phyloP scores from a whole-genome alignment of 139 green algal genomes.

The Mychonastes homosphaera region DNA sequence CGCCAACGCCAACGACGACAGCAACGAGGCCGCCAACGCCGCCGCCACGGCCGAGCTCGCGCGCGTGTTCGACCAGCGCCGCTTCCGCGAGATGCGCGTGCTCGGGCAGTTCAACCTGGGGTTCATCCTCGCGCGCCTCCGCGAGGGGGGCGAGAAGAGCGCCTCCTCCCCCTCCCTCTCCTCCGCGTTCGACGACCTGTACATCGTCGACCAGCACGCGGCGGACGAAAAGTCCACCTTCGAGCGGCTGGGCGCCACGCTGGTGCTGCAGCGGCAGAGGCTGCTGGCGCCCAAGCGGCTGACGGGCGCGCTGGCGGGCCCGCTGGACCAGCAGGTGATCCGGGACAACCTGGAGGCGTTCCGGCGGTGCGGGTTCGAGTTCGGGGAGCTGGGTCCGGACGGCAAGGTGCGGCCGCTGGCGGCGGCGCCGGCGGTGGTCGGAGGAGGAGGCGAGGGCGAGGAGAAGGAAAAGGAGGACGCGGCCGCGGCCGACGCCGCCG shows the following conservation, averaged over 20 bases:
- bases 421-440: background rate
- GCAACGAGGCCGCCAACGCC: conserved; percentile 7
- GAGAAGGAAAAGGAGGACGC: background rate
- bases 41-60: conserved; percentile 67
- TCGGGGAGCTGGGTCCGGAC: conserved; percentile 36
- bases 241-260: conserved; percentile 52
- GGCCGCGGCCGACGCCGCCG: background rate
- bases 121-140: conserved; percentile 80
- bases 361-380: conserved; percentile 82
- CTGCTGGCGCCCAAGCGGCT: conserved; percentile 59
- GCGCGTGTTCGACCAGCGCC: conserved; percentile 73
- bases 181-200: too few species aligned
- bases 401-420: background rate
- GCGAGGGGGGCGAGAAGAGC: background rate
- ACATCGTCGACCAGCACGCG: conserved; percentile 96
- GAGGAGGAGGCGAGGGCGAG: background rate
- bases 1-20: background rate
- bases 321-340: conserved; percentile 34
- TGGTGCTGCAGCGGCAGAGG: conserved; percentile 67
- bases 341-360: conserved; percentile 64
- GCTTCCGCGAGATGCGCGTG: conserved; percentile 65
- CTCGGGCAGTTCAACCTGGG: conserved; percentile 95
- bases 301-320: conserved; percentile 12
- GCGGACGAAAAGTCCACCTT: conserved; percentile 95
- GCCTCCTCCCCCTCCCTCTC: conserved; percentile 1